Evolutionary conservation across 257 asterid genomes (phyloP), one percentile per base, ranked within the genome.

Genomic region (Orobanche coerulescens): DNA sequence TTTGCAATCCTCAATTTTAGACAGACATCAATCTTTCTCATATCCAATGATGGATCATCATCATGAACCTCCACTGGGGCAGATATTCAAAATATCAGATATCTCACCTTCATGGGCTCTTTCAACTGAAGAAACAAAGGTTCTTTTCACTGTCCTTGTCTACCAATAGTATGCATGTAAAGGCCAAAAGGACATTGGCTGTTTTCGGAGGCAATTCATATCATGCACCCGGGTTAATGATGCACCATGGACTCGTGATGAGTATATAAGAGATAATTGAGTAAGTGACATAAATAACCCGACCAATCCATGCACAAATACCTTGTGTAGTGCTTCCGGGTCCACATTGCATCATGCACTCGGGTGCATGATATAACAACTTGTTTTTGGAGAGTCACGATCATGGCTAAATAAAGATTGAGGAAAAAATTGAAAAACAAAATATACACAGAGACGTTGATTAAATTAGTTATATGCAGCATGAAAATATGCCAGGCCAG

Each of bases 101-200:
- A 64, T 93, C 75, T 86, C 97, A 50, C 97, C 92, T 70, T 48
- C 88, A 61, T 89, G 81, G 81, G 96, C 90, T 57, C 72, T 78
- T 73, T 78, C 99, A 40, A 80, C 73, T 55, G 97, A 81, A 86
- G 90, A 80, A 74, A 84, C 96, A 46, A 93, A 93, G 97, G 98
- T 92, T 70, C 23, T 72, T 68, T 48, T 63, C 58, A 47, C 28
- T 19, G 5, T 9, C 54, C 7, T n/a, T n/a, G n/a, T n/a, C n/a
- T n/a, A n/a, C n/a, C n/a, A n/a, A n/a, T n/a, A n/a, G n/a, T n/a
- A n/a, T n/a, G n/a, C n/a, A n/a, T n/a, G n/a, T n/a, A n/a, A n/a
- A n/a, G n/a, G n/a, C n/a, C n/a, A n/a, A n/a, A 28, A 39, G 36
- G 22, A 50, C 4, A 28, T 15, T 30, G 1, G 66, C 54, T 43